Evolutionary conservation across 176 grass and related monocot species (phyloP).

Genomic region (Rhynchospora pubera): DNA sequence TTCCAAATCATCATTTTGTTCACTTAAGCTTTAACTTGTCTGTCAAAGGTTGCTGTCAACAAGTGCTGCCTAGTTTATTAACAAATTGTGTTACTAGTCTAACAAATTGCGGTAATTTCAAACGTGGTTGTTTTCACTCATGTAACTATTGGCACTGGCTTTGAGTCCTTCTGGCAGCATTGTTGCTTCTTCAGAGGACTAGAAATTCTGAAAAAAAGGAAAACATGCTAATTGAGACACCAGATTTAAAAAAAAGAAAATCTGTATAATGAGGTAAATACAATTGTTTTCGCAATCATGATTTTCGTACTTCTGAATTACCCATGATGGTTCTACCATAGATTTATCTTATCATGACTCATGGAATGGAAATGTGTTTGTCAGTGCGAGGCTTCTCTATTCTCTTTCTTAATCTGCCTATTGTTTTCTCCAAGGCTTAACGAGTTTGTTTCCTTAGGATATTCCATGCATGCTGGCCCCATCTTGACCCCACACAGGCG

Average conservation of each 20-base stretch:
- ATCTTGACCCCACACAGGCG: conserved; percentile 37
- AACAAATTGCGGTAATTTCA: not conserved
- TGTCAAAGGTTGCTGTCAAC: not conserved
- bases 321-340: not conserved
- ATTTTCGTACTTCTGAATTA: not conserved
- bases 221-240: not conserved
- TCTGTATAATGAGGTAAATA: not conserved
- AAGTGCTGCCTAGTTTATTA: not conserved
- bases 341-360: not conserved
- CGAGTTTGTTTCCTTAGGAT: conserved; percentile 47
- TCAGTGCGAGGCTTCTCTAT: not conserved
- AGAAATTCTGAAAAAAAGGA: not conserved
- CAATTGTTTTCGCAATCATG: not conserved
- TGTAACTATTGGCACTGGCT: conserved; percentile 10
- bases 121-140: not conserved
- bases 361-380: not conserved
- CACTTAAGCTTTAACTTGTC: not conserved
- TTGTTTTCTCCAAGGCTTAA: not conserved
- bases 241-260: not conserved
- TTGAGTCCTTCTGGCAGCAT: conserved; percentile 1
- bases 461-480: conserved; percentile 46
- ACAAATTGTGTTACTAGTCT: not conserved
- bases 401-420: conserved; percentile 9
- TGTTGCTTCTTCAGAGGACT: conserved; percentile 13
- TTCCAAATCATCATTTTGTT: not conserved